Conservation (phyloP, 176 grass and related monocot genomes). For the Lolium perenne region DNA sequence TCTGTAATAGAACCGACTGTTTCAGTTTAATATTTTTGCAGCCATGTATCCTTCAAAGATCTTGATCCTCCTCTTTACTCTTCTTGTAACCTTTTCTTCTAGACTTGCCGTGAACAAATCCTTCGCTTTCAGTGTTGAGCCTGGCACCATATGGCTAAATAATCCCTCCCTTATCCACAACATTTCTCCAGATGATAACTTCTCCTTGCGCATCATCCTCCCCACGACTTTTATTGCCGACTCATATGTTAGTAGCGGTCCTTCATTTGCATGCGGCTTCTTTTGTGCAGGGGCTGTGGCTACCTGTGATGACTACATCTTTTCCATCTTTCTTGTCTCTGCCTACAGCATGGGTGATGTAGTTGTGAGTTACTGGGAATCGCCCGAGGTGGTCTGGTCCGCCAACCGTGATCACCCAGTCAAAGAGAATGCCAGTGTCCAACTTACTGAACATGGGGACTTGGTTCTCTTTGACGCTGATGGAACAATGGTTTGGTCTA, state of each 20-base stretch:
- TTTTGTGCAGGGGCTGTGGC: conserved; percentile 31
- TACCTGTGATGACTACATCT: conserved; percentile 25
- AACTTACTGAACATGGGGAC: conserved; percentile 29
- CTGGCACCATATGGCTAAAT: conserved; percentile 17
- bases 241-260: neutral
- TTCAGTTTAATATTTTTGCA: neutral
- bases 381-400: conserved; percentile 46
- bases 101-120: neutral
- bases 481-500: conserved; percentile 49
- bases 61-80: neutral
- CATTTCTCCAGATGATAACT: neutral
- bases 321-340: conserved; percentile 11
- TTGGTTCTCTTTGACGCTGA: conserved; percentile 39
- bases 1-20: neutral
- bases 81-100: neutral
- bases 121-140: neutral
- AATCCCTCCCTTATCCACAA: conserved; percentile 28
- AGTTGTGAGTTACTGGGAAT: neutral
- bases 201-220: conserved; percentile 26
- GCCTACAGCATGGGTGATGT: neutral
- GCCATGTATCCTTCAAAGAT: conserved; percentile 31
- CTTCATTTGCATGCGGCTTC: conserved; percentile 57
- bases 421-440: conserved; percentile 50
- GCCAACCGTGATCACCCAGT: conserved; percentile 47
- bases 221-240: neutral